Evolutionary conservation across 2,329 filamentous ascomycete species (phyloP), one percentile per base, ranked within the genome.

Genomic region (Pleochaeta shiraiana): DNA sequence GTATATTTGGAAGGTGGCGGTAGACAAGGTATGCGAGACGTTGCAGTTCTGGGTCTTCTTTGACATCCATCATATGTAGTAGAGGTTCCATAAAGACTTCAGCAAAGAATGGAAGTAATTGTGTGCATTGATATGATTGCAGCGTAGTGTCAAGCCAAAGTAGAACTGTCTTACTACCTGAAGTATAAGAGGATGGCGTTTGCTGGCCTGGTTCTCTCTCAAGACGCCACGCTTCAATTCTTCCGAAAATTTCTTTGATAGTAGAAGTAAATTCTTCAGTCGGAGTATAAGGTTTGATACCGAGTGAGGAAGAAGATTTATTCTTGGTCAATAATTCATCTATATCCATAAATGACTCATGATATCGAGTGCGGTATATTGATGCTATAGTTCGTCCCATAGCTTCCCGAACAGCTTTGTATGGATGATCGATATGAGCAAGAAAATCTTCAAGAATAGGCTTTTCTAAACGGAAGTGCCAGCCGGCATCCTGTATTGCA

Each of bases 21-120:
- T 97, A 98, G 50, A 98, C 93, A 72, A 95, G 90, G 73, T 97
- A 98, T 0, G 93, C 92, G 9, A 96, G 81, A 11, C 88, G 86
- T 79, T 96, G 95, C 1, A 98, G 81, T 74, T 98, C 95, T 0
- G 90, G 90, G 71, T 98, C 93, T 74, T 98, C 93, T 74, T 97
- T 97, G 73, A 98, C 90, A 72, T 98, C 93, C 92, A 98, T 98
- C 93, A 98, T 98, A 77, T 98, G 91, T 63, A 98, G 78, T 16
- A 98, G 82, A 73, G 96, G 88, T 70, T 93, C 88, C 74, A 95
- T 93, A 72, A 97, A 92, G 0, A 87, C 80, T 39, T 88, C 81
- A 0, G 90, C 87, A 78, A 98, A 97, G 80, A 96, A 97, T 3
- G 86, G 84, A 21, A 95, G 83, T 16, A 98, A 82, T 72, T 93